Conservation (phyloP, 2,329 filamentous ascomycete genomes). For the Periconia macrospinosa region DNA sequence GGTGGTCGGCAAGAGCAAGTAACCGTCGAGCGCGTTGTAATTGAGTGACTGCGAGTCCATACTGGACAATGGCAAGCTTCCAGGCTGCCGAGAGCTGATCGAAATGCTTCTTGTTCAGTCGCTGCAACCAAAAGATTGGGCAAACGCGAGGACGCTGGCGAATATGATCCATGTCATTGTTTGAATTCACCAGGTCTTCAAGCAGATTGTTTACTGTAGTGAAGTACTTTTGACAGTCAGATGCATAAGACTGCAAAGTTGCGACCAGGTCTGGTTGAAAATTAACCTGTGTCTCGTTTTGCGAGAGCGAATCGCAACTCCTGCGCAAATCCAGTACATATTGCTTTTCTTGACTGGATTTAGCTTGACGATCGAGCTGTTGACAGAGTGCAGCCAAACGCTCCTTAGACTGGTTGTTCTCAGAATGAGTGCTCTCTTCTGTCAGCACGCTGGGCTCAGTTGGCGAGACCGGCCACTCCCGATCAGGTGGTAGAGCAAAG, state of each 20-base stretch:
- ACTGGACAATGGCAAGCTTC: slow-evolving; percentile 24
- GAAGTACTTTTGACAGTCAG: slow-evolving; percentile 16
- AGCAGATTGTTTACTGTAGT: slow-evolving; percentile 6
- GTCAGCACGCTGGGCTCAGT: slow-evolving; percentile 4
- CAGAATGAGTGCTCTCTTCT: not conserved
- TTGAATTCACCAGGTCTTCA: not conserved
- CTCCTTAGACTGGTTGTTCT: not conserved
- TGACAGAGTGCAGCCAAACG: slow-evolving; percentile 17
- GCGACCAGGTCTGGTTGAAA: not conserved
- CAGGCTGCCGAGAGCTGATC: slow-evolving; percentile 18
- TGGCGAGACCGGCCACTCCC: not conserved
- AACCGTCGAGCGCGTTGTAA: slow-evolving; percentile 36
- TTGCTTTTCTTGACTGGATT: slow-evolving; percentile 15
- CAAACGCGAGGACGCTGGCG: slow-evolving; percentile 20
- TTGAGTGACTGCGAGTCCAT: slow-evolving; percentile 27
- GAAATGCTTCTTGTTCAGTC: slow-evolving; percentile 22
- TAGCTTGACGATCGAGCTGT: slow-evolving; percentile 9
- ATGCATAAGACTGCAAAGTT: slow-evolving; percentile 10
- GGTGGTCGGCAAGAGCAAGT: slow-evolving; percentile 9
- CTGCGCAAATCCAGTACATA: slow-evolving; percentile 21
- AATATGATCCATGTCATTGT: slow-evolving; percentile 4
- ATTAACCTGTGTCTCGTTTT: not conserved
- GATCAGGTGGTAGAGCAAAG: slow-evolving; percentile 2
- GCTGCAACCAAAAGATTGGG: slow-evolving; percentile 27
- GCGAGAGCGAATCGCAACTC: slow-evolving; percentile 21